Conservation (phyloP, 2,329 filamentous ascomycete species). For the Chaetomiaceae sp. region DNA sequence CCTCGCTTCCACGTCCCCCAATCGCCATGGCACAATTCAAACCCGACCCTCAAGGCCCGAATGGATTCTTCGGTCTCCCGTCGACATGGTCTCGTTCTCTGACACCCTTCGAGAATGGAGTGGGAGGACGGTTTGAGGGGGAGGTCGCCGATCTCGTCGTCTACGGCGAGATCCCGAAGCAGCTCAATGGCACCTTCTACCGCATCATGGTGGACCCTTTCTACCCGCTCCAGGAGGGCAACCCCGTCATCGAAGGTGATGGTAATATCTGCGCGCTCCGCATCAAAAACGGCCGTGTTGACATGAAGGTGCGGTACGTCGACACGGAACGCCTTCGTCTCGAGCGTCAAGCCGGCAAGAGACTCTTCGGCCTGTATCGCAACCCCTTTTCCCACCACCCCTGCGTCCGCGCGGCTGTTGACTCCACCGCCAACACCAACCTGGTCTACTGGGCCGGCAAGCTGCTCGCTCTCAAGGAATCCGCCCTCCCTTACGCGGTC, state of each 20-base stretch:
- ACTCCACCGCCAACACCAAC: slow-evolving; percentile 46
- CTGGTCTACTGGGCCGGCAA: slow-evolving; percentile 44
- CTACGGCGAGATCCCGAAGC: slow-evolving; percentile 26
- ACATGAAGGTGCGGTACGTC: slow-evolving; percentile 31
- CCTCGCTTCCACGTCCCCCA: not conserved
- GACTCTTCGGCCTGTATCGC: slow-evolving; percentile 30
- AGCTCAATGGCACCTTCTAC: slow-evolving; percentile 32
- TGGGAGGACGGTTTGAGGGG: slow-evolving; percentile 32
- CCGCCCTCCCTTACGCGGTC: slow-evolving; percentile 38
- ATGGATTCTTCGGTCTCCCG: not conserved
- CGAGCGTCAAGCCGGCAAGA: slow-evolving; percentile 27
- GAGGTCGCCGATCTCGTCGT: slow-evolving; percentile 30
- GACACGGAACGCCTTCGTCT: slow-evolving; percentile 31
- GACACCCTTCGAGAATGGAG: slow-evolving; percentile 1
- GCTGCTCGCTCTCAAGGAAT: slow-evolving; percentile 46
- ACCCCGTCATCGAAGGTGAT: slow-evolving; percentile 35
- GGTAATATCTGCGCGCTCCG: slow-evolving; percentile 34
- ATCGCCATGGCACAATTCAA: not conserved
- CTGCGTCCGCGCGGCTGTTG: slow-evolving; percentile 28
- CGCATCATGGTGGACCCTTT: slow-evolving; percentile 37
- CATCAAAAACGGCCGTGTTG: slow-evolving; percentile 29
- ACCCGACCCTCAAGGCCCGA: not conserved
- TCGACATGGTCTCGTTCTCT: not conserved
- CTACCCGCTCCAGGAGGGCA: slow-evolving; percentile 28
- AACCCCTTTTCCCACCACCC: slow-evolving; percentile 16